Evolutionary conservation across 306 rosid genomes (phyloP).

Genomic region (Rubus idaeus): DNA sequence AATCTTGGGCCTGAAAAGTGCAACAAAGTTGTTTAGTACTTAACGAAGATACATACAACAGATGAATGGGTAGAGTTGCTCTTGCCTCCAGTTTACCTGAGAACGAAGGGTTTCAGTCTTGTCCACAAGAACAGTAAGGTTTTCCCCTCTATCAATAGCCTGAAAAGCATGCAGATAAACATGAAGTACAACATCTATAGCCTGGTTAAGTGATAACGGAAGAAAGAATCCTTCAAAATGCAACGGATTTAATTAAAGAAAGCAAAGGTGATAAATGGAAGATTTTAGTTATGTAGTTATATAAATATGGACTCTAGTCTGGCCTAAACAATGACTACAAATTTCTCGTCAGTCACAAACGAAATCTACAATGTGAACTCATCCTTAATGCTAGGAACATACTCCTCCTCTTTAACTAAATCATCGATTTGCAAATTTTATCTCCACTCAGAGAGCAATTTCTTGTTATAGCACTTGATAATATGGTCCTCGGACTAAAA

Average conservation of each 20-base stretch:
- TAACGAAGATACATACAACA: neutral
- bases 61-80: conserved; percentile 13
- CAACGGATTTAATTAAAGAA: neutral
- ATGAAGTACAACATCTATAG: neutral
- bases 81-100: conserved; percentile 49
- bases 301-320: neutral
- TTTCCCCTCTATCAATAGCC: conserved; percentile 86
- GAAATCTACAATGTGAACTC: neutral
- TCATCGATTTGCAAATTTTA: neutral
- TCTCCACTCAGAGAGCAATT: neutral
- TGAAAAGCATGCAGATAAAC: conserved; percentile 34
- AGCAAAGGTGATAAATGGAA: neutral
- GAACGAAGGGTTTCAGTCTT: conserved; percentile 75
- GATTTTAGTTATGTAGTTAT: neutral
- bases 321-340: neutral
- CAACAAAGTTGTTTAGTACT: conserved; percentile 27
- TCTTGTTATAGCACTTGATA: neutral
- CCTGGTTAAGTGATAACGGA: neutral
- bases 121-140: conserved; percentile 64
- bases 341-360: neutral
- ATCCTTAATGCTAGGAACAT: neutral
- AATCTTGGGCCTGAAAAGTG: conserved; percentile 71
- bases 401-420: neutral
- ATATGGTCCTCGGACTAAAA: neutral
- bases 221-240: neutral